These are phyloP conservation scores for Punctularia strigosozonata DNA, from an alignment of 768 basidiomycete species.

Conservation along the genomic window DNA sequence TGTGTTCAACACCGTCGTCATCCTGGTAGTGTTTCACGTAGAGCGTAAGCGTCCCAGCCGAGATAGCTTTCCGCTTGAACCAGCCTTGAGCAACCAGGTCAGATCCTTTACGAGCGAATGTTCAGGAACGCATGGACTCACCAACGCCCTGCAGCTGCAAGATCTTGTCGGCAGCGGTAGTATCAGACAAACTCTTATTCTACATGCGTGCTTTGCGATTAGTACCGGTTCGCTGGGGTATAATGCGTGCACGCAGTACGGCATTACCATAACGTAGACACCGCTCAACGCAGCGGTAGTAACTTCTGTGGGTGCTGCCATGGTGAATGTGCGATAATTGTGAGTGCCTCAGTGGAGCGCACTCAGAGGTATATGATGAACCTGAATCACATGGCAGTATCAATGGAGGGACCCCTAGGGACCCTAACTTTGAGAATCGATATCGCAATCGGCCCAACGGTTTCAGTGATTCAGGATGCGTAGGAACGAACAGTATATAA, in stretches of 20 bases:
- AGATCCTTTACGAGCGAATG: no score
- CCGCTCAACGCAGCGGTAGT: slow-evolving; percentile 51
- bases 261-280: slow-evolving; percentile 48
- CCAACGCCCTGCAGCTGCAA: slow-evolving; percentile 59
- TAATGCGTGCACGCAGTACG: neutral
- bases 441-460: no score
- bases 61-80: slow-evolving; percentile 54
- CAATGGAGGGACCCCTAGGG: no score
- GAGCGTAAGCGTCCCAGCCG: slow-evolving; percentile 44
- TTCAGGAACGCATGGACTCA: no score
- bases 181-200: slow-evolving; percentile 61
- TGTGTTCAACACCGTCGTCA: slow-evolving; percentile 44
- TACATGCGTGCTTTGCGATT: slow-evolving; percentile 17
- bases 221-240: neutral
- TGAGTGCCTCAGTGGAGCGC: neutral
- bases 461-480: no score
- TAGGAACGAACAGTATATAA: no score
- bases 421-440: no score
- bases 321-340: slow-evolving; percentile 16
- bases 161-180: slow-evolving; percentile 49
- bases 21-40: slow-evolving; percentile 50
- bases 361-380: no score
- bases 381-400: no score
- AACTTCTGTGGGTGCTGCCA: slow-evolving; percentile 56
- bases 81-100: no score